These are phyloP conservation scores for Carallia pectinifolia DNA, from an alignment of 345 rosid species.

Conservation along the genomic window DNA sequence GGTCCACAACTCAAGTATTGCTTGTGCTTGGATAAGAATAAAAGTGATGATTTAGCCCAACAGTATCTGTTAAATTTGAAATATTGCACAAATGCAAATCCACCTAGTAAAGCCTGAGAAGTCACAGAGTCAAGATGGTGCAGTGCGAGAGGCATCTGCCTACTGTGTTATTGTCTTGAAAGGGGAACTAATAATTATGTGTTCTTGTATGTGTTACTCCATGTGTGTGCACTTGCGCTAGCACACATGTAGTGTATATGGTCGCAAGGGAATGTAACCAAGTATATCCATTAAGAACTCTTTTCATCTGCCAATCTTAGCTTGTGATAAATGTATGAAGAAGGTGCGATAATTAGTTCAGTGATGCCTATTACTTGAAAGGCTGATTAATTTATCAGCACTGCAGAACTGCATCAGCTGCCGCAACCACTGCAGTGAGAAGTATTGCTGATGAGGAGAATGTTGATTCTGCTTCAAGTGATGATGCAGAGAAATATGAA, in stretches of 20 bases:
- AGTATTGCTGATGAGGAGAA: constrained; percentile 56
- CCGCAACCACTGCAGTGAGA: constrained; percentile 56
- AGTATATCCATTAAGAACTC: no score
- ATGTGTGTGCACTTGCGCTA: no score
- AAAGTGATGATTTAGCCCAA: not conserved
- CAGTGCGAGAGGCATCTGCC: not conserved
- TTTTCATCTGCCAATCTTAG: no score
- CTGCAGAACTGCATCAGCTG: constrained; percentile 59
- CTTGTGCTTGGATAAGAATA: not conserved
- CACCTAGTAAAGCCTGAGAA: not conserved
- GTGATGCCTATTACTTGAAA: not conserved
- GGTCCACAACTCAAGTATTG: not conserved
- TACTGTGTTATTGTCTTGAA: not conserved
- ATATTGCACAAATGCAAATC: not conserved
- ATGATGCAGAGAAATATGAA: constrained; percentile 51
- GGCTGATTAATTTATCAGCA: constrained; percentile 1
- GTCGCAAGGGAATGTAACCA: no score
- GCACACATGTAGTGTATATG: no score
- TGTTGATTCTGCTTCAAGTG: constrained; percentile 80
- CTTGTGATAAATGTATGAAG: not conserved
- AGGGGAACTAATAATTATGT: not conserved
- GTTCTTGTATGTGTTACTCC: no score
- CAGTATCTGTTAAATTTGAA: not conserved
- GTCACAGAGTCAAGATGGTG: not conserved
- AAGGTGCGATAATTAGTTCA: not conserved